phyloP scores from a whole-genome alignment of 2,329 filamentous ascomycete species.

The Penicillium hesseltinei region DNA sequence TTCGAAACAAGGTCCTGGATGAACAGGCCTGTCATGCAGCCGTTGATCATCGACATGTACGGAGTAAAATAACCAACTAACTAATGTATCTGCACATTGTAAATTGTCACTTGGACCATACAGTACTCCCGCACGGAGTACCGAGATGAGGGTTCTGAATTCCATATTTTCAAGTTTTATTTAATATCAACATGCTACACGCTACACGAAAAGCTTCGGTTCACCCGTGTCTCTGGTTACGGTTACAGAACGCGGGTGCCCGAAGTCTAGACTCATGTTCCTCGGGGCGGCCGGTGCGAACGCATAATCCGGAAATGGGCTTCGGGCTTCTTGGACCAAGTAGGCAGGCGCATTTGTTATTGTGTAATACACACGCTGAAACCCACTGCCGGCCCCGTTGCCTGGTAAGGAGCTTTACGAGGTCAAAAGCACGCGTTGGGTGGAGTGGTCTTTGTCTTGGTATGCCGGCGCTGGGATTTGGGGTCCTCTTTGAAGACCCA shows the following conservation, averaged over 20 bases:
- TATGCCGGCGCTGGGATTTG: constrained; percentile 11
- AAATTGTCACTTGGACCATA: neutral
- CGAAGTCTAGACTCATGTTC: constrained; percentile 9
- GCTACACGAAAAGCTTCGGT: constrained; percentile 5
- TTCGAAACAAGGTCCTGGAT: neutral
- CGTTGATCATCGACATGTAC: neutral
- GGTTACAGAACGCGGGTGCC: neutral
- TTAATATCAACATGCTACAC: constrained; percentile 1
- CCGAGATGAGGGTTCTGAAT: neutral
- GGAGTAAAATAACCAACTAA: neutral
- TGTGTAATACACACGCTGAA: constrained; percentile 2
- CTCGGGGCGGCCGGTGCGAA: constrained; percentile 8
- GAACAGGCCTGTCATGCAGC: neutral
- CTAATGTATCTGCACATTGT: neutral
- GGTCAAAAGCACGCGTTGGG: constrained; percentile 8
- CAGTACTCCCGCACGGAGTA: neutral
- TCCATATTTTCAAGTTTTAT: neutral
- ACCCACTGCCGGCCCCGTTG: constrained; percentile 1
- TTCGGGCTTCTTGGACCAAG: constrained; percentile 2
- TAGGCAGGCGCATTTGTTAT: constrained; percentile 7
- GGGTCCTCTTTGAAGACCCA: constrained; percentile 11
- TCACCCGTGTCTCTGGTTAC: constrained; percentile 6
- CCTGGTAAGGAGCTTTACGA: constrained; percentile 6
- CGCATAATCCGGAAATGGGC: constrained; percentile 1
- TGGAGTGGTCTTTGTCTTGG: constrained; percentile 15